These are phyloP conservation scores for Fagus crenata DNA, from an alignment of 306 rosid genomes.

Conservation along the genomic window DNA sequence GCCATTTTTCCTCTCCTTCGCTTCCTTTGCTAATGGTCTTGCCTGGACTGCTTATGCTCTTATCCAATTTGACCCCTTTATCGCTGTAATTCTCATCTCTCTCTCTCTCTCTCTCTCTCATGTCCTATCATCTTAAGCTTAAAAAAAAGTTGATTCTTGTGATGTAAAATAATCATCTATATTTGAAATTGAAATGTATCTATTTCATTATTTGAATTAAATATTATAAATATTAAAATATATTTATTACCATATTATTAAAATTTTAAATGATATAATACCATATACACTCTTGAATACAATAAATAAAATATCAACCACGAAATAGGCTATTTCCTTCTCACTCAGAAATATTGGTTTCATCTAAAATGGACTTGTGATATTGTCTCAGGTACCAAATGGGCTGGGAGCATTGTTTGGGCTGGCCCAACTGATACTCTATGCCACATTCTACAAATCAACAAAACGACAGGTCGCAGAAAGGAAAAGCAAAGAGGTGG, in stretches of 20 bases:
- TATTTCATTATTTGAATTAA: too few relatives aligned
- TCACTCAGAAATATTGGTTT: background rate
- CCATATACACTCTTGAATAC: too few relatives aligned
- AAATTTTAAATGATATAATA: too few relatives aligned
- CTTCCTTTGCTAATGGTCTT: constrained; percentile 66
- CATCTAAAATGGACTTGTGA: background rate
- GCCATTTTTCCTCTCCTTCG: constrained; percentile 75
- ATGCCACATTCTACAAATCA: constrained; percentile 76
- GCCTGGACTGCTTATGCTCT: constrained; percentile 81
- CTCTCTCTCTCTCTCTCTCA: background rate
- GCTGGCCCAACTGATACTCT: constrained; percentile 61
- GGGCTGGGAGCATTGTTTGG: constrained; percentile 65
- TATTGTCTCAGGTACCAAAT: constrained; percentile 68
- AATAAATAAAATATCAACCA: too few relatives aligned
- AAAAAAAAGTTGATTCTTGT: too few relatives aligned
- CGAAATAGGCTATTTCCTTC: too few relatives aligned
- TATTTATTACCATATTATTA: too few relatives aligned
- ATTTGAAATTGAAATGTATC: too few relatives aligned
- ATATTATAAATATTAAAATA: too few relatives aligned
- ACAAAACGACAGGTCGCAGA: constrained; percentile 59
- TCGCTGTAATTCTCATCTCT: constrained; percentile 42
- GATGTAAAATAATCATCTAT: background rate
- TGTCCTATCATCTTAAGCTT: too few relatives aligned
- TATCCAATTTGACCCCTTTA: constrained; percentile 70
- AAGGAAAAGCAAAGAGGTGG: constrained; percentile 42